A percentile compares a stretch with the other conserved stretches of the same genome.
These are phyloP conservation scores for Linnemannia schmuckeri DNA, from an alignment of 192 early-diverging fungal genomes.

Conservation along the genomic window DNA sequence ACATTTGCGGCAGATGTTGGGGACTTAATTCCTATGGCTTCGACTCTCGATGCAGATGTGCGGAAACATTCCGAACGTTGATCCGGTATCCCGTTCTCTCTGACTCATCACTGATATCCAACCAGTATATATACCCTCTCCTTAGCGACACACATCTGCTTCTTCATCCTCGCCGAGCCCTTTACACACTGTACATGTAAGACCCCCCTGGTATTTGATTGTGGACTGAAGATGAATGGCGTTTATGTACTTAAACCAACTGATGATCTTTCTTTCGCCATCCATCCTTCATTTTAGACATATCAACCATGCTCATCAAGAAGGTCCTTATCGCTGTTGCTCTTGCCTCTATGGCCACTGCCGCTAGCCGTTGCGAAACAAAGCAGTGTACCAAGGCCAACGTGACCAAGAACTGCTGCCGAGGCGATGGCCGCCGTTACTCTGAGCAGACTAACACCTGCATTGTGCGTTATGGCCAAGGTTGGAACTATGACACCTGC, in stretches of 20 bases:
- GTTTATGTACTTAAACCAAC: neutral
- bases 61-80: neutral
- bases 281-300: slow-evolving; percentile 6
- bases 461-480: neutral
- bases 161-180: neutral
- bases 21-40: neutral
- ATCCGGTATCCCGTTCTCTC: neutral
- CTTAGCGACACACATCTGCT: neutral
- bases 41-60: neutral
- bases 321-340: neutral
- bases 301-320: neutral
- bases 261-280: neutral
- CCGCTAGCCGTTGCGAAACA: slow-evolving; percentile 9
- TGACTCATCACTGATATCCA: neutral
- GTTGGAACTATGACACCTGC: neutral
- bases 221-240: neutral
- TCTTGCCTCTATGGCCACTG: slow-evolving; percentile 8
- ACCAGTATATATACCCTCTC: neutral
- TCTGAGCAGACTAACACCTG: neutral
- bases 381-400: slow-evolving; percentile 5
- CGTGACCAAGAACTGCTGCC: slow-evolving; percentile 13
- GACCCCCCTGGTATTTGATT: neutral
- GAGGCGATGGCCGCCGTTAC: slow-evolving; percentile 1
- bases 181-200: neutral
- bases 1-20: neutral